A percentile compares a stretch with the other conserved stretches of the same genome.
phyloP scores from a whole-genome alignment of 768 basidiomycete genomes.

The Pleurotus giganteus region DNA sequence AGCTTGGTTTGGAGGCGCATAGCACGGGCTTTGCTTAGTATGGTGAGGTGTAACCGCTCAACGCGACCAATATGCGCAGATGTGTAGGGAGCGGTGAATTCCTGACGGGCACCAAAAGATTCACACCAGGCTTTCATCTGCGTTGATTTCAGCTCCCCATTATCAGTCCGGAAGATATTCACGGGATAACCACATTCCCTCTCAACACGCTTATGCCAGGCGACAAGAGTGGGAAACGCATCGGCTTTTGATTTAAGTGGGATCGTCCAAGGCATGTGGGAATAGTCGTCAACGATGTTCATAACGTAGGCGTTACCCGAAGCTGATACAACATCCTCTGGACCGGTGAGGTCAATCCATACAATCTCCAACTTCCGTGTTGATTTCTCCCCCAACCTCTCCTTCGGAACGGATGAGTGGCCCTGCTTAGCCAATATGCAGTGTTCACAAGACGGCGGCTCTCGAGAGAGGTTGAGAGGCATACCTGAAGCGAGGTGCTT shows the following conservation, averaged over 20 bases:
- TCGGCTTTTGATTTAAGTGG: constrained; percentile 27
- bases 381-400: neutral
- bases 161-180: constrained; percentile 14
- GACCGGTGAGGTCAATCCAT: constrained; percentile 15
- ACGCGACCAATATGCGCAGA: constrained; percentile 36
- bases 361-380: constrained; percentile 10
- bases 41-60: constrained; percentile 32
- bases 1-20: constrained; percentile 24
- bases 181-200: constrained; percentile 21
- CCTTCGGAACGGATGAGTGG: constrained; percentile 12
- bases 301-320: constrained; percentile 25
- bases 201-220: constrained; percentile 22
- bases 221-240: constrained; percentile 20
- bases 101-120: constrained; percentile 12
- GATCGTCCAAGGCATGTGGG: constrained; percentile 28
- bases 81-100: constrained; percentile 29
- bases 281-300: constrained; percentile 34
- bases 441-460: constrained; percentile 13
- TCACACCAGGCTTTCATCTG: constrained; percentile 15
- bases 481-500: constrained; percentile 14
- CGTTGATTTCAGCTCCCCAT: constrained; percentile 21
- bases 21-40: constrained; percentile 26
- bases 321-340: constrained; percentile 10
- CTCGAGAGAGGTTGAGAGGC: constrained; percentile 14
- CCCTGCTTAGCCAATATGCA: constrained; percentile 18